Conservation (phyloP, 306 rosid genomes). For the cucumber (Cucumis sativus) region DNA sequence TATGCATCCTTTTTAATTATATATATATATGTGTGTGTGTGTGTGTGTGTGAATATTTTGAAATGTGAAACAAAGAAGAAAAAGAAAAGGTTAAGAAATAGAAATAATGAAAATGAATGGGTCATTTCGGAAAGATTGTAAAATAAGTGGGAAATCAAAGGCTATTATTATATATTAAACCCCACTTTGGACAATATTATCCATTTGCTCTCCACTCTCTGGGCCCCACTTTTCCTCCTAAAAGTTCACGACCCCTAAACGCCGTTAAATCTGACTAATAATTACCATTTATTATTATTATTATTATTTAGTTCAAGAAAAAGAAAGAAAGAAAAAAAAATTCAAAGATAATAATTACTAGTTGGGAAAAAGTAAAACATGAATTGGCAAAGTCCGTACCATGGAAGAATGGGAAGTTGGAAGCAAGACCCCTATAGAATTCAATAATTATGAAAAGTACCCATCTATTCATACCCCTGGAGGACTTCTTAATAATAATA, state of each 20-base stretch:
- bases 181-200: slow-evolving; percentile 6
- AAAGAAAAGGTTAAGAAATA: neutral
- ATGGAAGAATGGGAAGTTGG: neutral
- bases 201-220: neutral
- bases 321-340: neutral
- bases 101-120: neutral
- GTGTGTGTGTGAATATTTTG: too few species aligned
- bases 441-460: neutral
- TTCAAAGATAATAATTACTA: slow-evolving; percentile 6
- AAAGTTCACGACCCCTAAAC: neutral
- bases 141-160: slow-evolving; percentile 6
- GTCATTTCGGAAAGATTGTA: slow-evolving; percentile 4
- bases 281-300: neutral
- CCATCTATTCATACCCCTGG: neutral
- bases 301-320: neutral
- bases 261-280: neutral
- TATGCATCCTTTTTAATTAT: neutral
- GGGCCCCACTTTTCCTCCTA: neutral
- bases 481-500: neutral
- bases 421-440: neutral
- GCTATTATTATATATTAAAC: neutral
- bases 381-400: slow-evolving; percentile 5
- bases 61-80: neutral
- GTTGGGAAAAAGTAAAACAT: slow-evolving; percentile 4
- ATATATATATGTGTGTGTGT: too few species aligned